These are phyloP conservation scores for Jamesozyma hellenica DNA, from an alignment of 805 yeast species.

Conservation along the genomic window DNA sequence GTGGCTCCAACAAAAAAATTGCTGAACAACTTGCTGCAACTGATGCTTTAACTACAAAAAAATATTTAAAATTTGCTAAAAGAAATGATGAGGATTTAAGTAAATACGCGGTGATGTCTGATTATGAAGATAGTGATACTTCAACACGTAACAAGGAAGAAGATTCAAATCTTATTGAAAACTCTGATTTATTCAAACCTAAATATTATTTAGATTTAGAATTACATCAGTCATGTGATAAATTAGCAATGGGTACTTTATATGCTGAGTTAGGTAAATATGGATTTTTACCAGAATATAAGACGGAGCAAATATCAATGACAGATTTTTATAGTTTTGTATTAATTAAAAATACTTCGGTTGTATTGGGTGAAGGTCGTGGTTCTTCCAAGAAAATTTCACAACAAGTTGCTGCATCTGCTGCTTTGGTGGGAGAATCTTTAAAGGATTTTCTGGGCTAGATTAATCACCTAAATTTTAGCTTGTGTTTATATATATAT, in stretches of 20 bases:
- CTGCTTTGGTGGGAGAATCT: conserved; percentile 4
- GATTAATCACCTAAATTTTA: too few relatives aligned
- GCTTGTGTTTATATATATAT: not conserved
- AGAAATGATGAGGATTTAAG: not conserved
- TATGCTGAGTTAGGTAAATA: conserved; percentile 9
- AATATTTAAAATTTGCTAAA: not conserved
- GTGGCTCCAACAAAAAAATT: conserved; percentile 10
- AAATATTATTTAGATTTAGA: not conserved
- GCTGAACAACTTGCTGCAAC: conserved; percentile 12
- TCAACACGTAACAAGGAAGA: not conserved
- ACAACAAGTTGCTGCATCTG: conserved; percentile 8
- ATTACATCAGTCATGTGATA: conserved; percentile 6
- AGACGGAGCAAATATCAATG: conserved; percentile 2
- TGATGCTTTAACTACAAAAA: conserved; percentile 3
- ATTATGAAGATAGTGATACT: not conserved
- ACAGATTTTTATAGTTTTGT: conserved; percentile 5
- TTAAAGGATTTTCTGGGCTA: conserved; percentile 2
- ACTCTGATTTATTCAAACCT: conserved; percentile 2
- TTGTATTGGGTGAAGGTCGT: conserved; percentile 8
- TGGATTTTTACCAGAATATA: conserved; percentile 9
- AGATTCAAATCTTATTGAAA: not conserved
- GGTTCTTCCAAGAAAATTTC: conserved; percentile 8
- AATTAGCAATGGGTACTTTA: conserved; percentile 8
- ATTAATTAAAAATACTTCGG: conserved; percentile 3
- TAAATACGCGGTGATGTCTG: not conserved